phyloP scores from a whole-genome alignment of 768 basidiomycete species.

The Sarcomyxa edulis region DNA sequence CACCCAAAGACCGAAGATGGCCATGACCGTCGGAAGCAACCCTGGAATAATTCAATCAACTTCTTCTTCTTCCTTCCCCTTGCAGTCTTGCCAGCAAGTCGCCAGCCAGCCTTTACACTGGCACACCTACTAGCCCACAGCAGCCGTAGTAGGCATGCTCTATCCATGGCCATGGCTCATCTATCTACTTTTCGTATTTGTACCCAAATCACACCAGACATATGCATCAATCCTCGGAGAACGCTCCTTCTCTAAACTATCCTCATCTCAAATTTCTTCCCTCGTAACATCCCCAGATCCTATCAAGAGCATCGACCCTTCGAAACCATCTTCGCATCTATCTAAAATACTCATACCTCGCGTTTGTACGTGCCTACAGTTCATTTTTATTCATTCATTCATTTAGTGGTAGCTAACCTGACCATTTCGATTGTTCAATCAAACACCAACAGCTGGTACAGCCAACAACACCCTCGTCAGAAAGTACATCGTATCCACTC shows the following conservation, averaged over 20 bases:
- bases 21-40: too few relatives aligned
- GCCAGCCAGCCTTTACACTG: too few relatives aligned
- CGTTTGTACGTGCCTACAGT: constrained; percentile 44
- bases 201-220: constrained; percentile 22
- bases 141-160: too few relatives aligned
- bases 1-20: constrained; percentile 82
- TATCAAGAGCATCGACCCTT: constrained; percentile 59
- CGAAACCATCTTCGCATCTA: constrained; percentile 65
- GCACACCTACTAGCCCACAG: too few relatives aligned
- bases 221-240: constrained; percentile 35
- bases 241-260: constrained; percentile 38
- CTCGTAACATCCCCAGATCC: constrained; percentile 60
- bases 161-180: too few relatives aligned
- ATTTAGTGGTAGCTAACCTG: neutral
- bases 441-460: constrained; percentile 50
- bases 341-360: constrained; percentile 85
- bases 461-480: constrained; percentile 78
- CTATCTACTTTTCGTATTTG: constrained; percentile 21
- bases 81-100: too few relatives aligned
- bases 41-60: too few relatives aligned
- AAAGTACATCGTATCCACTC: constrained; percentile 69
- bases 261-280: constrained; percentile 42
- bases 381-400: neutral
- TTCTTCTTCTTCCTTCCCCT: too few relatives aligned
- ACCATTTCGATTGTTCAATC: neutral